Percentiles rank a stretch among this genome's conserved stretches.
These are phyloP conservation scores for Trichoderma semiorbis DNA, from an alignment of 2,329 filamentous ascomycete genomes.

Conservation along the genomic window DNA sequence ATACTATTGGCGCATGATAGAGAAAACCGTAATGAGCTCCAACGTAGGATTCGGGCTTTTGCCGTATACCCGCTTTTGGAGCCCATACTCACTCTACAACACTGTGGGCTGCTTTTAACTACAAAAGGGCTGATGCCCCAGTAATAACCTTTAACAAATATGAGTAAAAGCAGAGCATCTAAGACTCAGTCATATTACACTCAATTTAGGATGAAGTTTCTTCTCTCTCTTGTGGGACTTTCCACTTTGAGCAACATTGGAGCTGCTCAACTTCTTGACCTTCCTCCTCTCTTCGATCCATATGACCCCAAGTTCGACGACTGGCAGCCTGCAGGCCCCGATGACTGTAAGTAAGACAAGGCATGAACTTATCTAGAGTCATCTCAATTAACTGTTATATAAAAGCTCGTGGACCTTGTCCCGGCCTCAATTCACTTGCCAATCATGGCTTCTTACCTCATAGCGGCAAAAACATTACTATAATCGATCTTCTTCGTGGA, in stretches of 20 bases:
- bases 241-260: not conserved
- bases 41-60: not conserved
- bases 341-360: not conserved
- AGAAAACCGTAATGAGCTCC: not conserved
- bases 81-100: not conserved
- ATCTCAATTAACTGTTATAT: not conserved
- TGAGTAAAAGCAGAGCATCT: not conserved
- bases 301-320: not conserved
- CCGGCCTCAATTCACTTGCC: conserved; percentile 7
- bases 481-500: not conserved
- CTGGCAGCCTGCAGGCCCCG: not conserved
- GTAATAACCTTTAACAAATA: not conserved
- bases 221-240: not conserved
- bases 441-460: conserved; percentile 11
- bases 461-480: conserved; percentile 6
- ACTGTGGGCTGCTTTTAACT: not conserved
- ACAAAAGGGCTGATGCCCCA: not conserved
- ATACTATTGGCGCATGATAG: not conserved
- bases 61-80: not conserved
- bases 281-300: not conserved
- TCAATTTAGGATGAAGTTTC: not conserved
- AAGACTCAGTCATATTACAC: not conserved
- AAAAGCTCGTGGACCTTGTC: conserved; percentile 5
- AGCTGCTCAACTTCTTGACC: not conserved
- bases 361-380: accelerated